A percentile compares a stretch with the other conserved stretches of the same genome.
phyloP scores from a whole-genome alignment of 2,329 filamentous ascomycete genomes.

The Penicillium sp. region DNA sequence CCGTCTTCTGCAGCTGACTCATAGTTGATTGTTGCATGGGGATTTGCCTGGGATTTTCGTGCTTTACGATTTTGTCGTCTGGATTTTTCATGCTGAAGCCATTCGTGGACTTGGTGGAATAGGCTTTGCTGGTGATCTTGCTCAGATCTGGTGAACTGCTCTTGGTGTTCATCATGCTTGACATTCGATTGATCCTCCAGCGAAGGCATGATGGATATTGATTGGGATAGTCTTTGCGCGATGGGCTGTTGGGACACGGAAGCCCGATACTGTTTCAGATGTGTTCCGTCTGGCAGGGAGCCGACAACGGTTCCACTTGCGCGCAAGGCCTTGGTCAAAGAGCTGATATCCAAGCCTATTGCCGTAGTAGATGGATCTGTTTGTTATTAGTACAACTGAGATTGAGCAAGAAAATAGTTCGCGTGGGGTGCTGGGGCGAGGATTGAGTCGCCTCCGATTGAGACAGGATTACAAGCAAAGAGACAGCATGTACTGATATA shows the following conservation, averaged over 20 bases:
- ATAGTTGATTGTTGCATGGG: constrained; percentile 40
- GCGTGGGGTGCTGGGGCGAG: constrained; percentile 4
- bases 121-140: constrained; percentile 46
- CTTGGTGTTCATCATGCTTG: constrained; percentile 30
- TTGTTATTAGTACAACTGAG: constrained; percentile 22
- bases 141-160: constrained; percentile 26
- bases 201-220: constrained; percentile 24
- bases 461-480: constrained; percentile 12
- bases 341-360: constrained; percentile 27
- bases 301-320: constrained; percentile 18
- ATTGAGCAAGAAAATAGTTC: constrained; percentile 11
- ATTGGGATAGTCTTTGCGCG: constrained; percentile 26
- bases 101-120: constrained; percentile 73
- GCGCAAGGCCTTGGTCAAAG: constrained; percentile 25
- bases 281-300: constrained; percentile 22
- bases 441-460: constrained; percentile 1
- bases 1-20: constrained; percentile 26
- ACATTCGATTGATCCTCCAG: constrained; percentile 30
- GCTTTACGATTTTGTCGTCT: constrained; percentile 61
- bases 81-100: constrained; percentile 76
- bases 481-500: constrained; percentile 1
- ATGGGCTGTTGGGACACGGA: constrained; percentile 29
- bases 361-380: constrained; percentile 31
- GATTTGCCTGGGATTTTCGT: constrained; percentile 42
- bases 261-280: constrained; percentile 31